Evolutionary conservation across 345 rosid species (phyloP).

Genomic region (Salix exigua): DNA sequence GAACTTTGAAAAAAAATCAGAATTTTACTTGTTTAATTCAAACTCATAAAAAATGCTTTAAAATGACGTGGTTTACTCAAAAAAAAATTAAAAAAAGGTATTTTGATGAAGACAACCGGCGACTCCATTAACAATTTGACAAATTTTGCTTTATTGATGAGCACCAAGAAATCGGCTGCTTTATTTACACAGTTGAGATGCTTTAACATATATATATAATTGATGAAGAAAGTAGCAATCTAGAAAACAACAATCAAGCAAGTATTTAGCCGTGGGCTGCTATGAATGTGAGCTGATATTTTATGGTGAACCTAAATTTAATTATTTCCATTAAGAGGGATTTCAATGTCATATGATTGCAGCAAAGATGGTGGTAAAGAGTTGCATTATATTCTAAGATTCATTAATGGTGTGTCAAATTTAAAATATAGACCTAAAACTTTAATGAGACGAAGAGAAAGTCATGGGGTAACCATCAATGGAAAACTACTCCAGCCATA

Average conservation of each 20-base stretch:
- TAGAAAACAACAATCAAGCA: background rate
- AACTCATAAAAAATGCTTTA: too few relatives aligned
- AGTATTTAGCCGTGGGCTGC: background rate
- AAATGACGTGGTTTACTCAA: too few relatives aligned
- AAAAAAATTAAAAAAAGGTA: too few relatives aligned
- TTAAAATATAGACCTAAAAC: too few relatives aligned
- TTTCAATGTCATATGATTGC: background rate
- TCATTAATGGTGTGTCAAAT: background rate
- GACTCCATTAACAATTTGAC: background rate
- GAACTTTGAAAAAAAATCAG: too few relatives aligned
- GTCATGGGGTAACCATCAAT: background rate
- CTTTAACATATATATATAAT: background rate
- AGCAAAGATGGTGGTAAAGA: background rate
- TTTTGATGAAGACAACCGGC: background rate
- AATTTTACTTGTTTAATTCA: too few relatives aligned
- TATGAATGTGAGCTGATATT: background rate
- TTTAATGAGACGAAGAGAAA: background rate
- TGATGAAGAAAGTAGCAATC: background rate
- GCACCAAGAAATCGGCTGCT: background rate
- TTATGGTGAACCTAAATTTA: background rate
- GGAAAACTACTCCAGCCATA: background rate
- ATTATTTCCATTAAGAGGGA: background rate
- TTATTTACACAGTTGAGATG: background rate
- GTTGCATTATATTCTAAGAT: background rate
- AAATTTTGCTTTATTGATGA: background rate